These are phyloP conservation scores for Candida piceae DNA, from an alignment of 805 yeast genomes.

Conservation along the genomic window DNA sequence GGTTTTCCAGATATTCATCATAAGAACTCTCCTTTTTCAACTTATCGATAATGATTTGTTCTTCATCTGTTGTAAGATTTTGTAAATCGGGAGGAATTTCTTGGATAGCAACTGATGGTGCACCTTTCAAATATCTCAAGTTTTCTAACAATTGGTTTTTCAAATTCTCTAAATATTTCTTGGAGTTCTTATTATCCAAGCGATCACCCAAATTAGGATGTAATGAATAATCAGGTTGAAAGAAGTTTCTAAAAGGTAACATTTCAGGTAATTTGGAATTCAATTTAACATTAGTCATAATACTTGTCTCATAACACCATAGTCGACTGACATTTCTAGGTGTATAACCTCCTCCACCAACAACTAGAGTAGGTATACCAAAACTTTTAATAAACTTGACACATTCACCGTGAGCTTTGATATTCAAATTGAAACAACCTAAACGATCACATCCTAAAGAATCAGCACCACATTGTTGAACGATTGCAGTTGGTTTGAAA, in stretches of 20 bases:
- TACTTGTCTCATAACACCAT: constrained; percentile 95
- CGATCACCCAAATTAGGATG: constrained; percentile 80
- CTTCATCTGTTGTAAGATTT: constrained; percentile 40
- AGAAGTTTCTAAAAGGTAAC: constrained; percentile 74
- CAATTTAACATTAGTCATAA: constrained; percentile 72
- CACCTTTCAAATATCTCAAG: constrained; percentile 75
- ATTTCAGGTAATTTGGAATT: constrained; percentile 70
- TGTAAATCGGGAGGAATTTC: constrained; percentile 72
- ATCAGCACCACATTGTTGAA: constrained; percentile 97
- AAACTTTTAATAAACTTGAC: constrained; percentile 84
- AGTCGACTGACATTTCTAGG: constrained; percentile 91
- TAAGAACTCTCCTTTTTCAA: constrained; percentile 32
- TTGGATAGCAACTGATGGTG: constrained; percentile 91
- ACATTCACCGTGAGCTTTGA: constrained; percentile 93
- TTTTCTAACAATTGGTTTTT: constrained; percentile 74
- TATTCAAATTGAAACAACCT: constrained; percentile 90
- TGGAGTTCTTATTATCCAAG: constrained; percentile 80
- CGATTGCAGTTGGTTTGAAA: constrained; percentile 91
- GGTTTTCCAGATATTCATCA: constrained; percentile 30
- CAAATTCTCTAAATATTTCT: constrained; percentile 76
- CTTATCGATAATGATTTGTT: constrained; percentile 32
- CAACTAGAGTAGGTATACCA: constrained; percentile 82
- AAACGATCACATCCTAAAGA: constrained; percentile 88
- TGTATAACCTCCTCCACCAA: constrained; percentile 98
- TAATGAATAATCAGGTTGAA: constrained; percentile 85